Conservation (phyloP, 805 yeast genomes). For the Nakazawaea wickerhamii region DNA sequence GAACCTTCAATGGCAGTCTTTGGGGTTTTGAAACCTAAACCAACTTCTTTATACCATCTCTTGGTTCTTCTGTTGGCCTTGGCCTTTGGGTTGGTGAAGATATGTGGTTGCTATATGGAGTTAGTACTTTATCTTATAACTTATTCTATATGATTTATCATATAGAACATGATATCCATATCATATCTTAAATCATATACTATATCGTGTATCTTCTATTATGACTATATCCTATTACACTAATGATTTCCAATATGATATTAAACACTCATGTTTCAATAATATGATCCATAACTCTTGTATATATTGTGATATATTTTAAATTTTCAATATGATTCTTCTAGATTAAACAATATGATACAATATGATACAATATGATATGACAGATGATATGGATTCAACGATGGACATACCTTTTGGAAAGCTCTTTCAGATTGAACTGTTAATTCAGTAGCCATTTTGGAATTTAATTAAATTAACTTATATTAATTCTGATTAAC, state of each 20-base stretch:
- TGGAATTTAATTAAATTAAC: conserved; percentile 24
- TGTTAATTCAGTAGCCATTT: conserved; percentile 99
- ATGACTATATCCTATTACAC: too few relatives aligned
- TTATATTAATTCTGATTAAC: too few relatives aligned
- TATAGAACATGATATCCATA: too few relatives aligned
- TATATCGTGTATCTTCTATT: too few relatives aligned
- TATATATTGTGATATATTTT: too few relatives aligned
- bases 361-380: too few relatives aligned
- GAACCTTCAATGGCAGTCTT: conserved; percentile 96
- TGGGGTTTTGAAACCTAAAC: conserved; percentile 99
- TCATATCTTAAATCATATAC: too few relatives aligned
- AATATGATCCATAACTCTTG: too few relatives aligned
- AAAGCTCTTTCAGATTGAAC: conserved; percentile 99
- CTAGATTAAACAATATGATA: neutral
- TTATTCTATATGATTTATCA: too few relatives aligned
- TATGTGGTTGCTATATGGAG: conserved; percentile 89
- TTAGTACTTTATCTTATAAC: conserved; percentile 13
- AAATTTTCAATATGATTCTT: neutral
- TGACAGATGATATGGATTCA: too few relatives aligned
- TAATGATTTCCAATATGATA: too few relatives aligned
- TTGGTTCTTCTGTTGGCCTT: conserved; percentile 97
- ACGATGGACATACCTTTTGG: conserved; percentile 83
- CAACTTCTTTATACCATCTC: conserved; percentile 99
- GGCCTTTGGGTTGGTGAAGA: conserved; percentile 99
- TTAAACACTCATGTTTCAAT: too few relatives aligned